phyloP scores from a whole-genome alignment of 1,139 yeast genomes.

The Debaryomyces subglobosus region DNA sequence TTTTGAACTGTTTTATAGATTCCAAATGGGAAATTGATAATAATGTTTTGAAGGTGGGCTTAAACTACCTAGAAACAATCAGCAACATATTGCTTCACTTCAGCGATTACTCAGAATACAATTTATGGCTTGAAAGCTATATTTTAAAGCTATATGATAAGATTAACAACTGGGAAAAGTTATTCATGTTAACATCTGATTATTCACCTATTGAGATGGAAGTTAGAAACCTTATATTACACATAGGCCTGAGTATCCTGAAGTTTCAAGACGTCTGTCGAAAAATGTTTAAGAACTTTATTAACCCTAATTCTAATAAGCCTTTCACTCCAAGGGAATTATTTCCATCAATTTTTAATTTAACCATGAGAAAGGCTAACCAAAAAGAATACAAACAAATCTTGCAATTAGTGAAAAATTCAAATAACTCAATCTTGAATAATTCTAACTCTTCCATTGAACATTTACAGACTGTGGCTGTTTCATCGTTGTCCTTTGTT shows the following conservation, averaged over 20 bases:
- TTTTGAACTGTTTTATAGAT: constrained; percentile 28
- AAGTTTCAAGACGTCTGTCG: constrained; percentile 37
- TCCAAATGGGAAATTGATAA: constrained; percentile 25
- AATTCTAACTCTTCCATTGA: constrained; percentile 33
- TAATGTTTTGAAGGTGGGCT: constrained; percentile 31
- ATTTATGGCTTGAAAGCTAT: constrained; percentile 24
- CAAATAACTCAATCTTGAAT: constrained; percentile 39
- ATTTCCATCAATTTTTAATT: constrained; percentile 34
- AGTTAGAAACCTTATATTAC: constrained; percentile 44
- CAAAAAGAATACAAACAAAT: constrained; percentile 61
- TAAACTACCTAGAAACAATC: constrained; percentile 37
- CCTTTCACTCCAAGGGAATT: constrained; percentile 53
- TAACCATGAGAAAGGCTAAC: constrained; percentile 35
- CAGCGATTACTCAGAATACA: constrained; percentile 27
- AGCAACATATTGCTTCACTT: constrained; percentile 33
- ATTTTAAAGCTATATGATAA: constrained; percentile 22
- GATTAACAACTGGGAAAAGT: constrained; percentile 29
- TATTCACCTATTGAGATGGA: constrained; percentile 36
- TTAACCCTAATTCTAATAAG: constrained; percentile 52
- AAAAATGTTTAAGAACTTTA: constrained; percentile 42
- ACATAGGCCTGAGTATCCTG: constrained; percentile 30
- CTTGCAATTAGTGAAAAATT: constrained; percentile 52
- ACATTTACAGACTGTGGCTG: constrained; percentile 56
- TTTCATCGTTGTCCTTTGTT: constrained; percentile 55
- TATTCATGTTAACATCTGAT: constrained; percentile 10